phyloP scores from a whole-genome alignment of 83 land plant species.

The Diphasiastrum complanatum region DNA sequence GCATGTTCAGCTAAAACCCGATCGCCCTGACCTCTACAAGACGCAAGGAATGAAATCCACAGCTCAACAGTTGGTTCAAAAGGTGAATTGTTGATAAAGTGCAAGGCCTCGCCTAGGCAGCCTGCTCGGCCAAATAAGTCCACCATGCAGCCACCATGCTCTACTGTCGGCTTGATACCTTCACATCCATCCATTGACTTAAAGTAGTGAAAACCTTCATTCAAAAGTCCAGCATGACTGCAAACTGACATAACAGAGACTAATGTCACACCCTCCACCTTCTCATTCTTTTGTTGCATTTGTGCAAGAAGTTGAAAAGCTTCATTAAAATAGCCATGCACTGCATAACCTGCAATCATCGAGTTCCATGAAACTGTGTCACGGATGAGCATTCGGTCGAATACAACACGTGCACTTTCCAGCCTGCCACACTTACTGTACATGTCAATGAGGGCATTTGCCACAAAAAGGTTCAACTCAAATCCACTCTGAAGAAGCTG shows the following conservation, averaged over 20 bases:
- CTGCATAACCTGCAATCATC: too few species aligned
- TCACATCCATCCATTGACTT: not conserved
- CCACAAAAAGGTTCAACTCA: not conserved
- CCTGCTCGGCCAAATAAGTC: conserved; percentile 12
- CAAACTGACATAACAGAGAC: too few species aligned
- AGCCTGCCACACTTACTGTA: too few species aligned
- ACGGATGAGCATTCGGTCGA: too few species aligned
- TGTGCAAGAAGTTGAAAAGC: too few species aligned
- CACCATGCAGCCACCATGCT: conserved; percentile 12
- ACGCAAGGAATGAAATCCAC: not conserved
- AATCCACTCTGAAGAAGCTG: not conserved
- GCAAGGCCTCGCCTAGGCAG: not conserved
- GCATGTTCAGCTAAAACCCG: not conserved
- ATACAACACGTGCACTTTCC: too few species aligned
- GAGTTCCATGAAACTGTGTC: too few species aligned
- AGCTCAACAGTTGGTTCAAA: not conserved
- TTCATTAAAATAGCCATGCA: too few species aligned
- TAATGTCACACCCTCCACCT: too few species aligned
- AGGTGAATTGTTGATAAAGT: not conserved
- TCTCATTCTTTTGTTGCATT: too few species aligned
- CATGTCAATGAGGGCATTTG: too few species aligned
- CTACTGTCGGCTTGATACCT: conserved; percentile 2
- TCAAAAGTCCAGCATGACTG: conserved; percentile 3
- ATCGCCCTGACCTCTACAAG: conserved; percentile 9
- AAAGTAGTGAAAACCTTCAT: conserved; percentile 1